Evolutionary conservation across 1,139 yeast genomes (phyloP), one percentile per base, ranked within the genome.

Genomic region (Geotrichum fermentans): DNA sequence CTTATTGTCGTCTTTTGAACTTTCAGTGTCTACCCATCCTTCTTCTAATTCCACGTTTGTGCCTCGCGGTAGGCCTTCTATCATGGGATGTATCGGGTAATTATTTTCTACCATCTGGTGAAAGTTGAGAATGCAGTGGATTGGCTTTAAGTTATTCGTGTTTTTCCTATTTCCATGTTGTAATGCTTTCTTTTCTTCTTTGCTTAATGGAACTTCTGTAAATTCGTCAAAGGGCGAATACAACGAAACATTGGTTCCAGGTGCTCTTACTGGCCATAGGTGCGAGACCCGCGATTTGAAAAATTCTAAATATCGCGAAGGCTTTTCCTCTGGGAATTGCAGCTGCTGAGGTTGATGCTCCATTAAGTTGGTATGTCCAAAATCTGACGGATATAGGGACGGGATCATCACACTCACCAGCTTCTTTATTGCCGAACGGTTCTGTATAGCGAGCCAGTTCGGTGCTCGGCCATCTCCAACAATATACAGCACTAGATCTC

Each of bases 351-450:
- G 64, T 37, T 46, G 40, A 4, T 47, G 28, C 8, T 53, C 52
- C 21, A 50, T 54, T 21, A 40, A 41, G 7, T 49, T 33, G 51
- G 45, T 28, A 42, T 50, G 40, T 5, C 49, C 74, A 56, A 79
- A 75, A 48, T 73, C 73, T 2, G 64, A 62, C 3, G 71, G 64
- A n/a, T 74, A 72, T 3, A 88, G 61, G 0, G 95, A 95, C 0
- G 92, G 88, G 2, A 79, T 74, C 49, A 82, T 68, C 11, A 87
- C 68, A n/a, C 80, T 69, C 0, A 86, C 80, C 2, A 83, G 75
- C 48, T 78, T 77, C 21, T 71, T 64, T 5, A 80, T 66, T 1
- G 49, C 47, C 17, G 45, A 28, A 37, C 55, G 43, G 32, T 55
- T 56, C 13, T 54, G 43, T 13, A 79, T 58, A 18, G 66, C 66